Base-by-base conservation (phyloP, 306 rosid genomes). In the Quercus wislizeni region DNA sequence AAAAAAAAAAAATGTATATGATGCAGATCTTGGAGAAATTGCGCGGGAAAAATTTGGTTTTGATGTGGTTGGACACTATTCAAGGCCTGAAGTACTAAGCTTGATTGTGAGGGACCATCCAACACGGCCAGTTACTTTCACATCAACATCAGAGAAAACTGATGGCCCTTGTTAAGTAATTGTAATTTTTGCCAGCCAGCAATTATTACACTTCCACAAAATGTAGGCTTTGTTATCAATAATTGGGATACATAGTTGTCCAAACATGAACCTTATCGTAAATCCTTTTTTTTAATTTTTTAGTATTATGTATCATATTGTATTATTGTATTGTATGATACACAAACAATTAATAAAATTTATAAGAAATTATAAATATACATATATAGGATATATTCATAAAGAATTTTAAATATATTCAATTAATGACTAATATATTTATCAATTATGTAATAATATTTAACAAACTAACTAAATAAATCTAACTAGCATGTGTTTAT, bases 61-160 rank as follows among this genome's bases (percentile, higher is more conserved):
- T 46, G 98, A 95, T 55, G 99, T 92, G 87, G 94, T 92, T 59
- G 99, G 99, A 80, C 98, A 95, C 83, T 95, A 89, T 76, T 84
- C 97, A 38, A 88, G 97, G 83, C 96, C 98, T 30, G 98, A 95
- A 80, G 95, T 95, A 73, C 92, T 95, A 28, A 90, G 92, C 87
- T 84, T 95, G 89, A 78, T 62, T 76, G 97, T 91, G 61, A 86
- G 82, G 85, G 99, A 92, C 84, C 89, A 90, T 82, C 99, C 94
- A 23, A 27, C 91, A 49, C 84, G 58, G 31, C 89, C 97, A 2
- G 98, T 90, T 78, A 84, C 91, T 69, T 95, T 90, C 78, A 49
- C 94, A 75, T 90, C 98, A 51, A n/a, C 88, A 17, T 76, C 92
- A 1, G 58, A 86, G 27, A 81, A 83, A 85, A 18, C 15, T 2